Base-by-base conservation (phyloP, 805 yeast species). In the Monosporozyma siamensis region DNA sequence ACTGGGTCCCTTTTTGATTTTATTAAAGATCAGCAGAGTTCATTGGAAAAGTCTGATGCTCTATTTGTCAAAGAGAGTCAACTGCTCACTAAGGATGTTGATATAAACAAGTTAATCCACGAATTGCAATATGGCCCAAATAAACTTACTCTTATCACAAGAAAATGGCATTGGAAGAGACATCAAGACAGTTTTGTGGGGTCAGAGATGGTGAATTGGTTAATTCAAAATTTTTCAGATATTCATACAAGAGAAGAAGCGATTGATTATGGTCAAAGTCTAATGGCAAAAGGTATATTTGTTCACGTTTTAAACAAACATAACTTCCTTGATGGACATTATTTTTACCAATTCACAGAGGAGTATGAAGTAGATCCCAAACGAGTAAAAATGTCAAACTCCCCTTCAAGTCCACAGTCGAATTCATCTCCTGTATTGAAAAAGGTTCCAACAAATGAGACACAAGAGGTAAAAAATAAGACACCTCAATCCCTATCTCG, bases 241-340 rank as follows among this genome's bases (percentile, higher is more conserved):
- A 80, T 90, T 38, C 78, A 80, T 41, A 77, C 83, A 1, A 66
- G 90, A 47, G 97, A 88, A 22, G 89, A 81, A 14, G 97, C 97
- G 0, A 77, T 80, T 0, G 73, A 66, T 11, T 92, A 69, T 58
- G 98, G 96, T 1, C 89, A 87, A 51, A 58, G 65, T 7, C 63
- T 90, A 34, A 84, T 87, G 94, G 72, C 76, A 7, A 68, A 68
- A 39, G 83, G 83, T 0, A 54, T 90, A 12, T 77, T 90, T 56
- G 68, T 61, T n/a, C 97, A 90, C 55, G 96, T 87, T 17, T 86
- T 83, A 46, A 69, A 76, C 36, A 72, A 90, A 26, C 97, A 90
- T 57, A 77, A 82, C 3, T 86, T 92, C 52, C 63, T 88, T 41
- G 95, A 90, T 64, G 98, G 98, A 0, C 89, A 92, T 55, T 90